Base-by-base conservation (phyloP, 1,284 basidiomycete genomes). In the Sanghuangporus baumii region DNA sequence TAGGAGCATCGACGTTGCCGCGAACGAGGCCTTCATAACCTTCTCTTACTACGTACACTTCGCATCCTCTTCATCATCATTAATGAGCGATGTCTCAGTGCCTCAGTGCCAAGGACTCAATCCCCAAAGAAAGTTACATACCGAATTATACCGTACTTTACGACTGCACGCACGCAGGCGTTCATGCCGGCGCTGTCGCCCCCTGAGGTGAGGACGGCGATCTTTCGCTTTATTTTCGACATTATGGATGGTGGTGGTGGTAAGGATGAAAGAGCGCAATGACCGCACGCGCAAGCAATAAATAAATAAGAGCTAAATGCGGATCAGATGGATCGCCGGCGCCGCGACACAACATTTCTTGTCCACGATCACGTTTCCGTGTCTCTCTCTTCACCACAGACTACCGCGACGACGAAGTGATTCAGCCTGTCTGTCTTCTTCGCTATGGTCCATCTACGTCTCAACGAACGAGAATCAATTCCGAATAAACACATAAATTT, bases 131-230 rank as follows among this genome's bases (percentile, higher is more conserved):
- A 60, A 62, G 23, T 50, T 23, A 55, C 85, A 70, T 70, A 94
- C 94, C 89, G 89, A 66, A 94, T 81, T 68, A 98, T 96, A 51
- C 88, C 93, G 67, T 87, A 86, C 76, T 94, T 93, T 66, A 97
- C 94, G 48, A 95, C 88, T 1, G 94, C 83, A 67, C 95, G 90
- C 57, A 97, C 94, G 59, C 90, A 94, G 40, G 95, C 94, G 74
- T 97, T 97, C 94, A 96, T 95, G 69, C 93, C 96, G 54, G 97
- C 95, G 74, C 92, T 94, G 80, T 99, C 96, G 70, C 97, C 96
- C 63, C 96, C 97, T 0, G 91, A 94, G 2, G 96, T 99, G 71
- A 99, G 86, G 59, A 98, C 90, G 5, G 95, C 96, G 71, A 96
- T 81, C 77, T 89, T 90, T 82, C 94, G 92, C 55, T 60, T 72